phyloP scores from a whole-genome alignment of 2,329 filamentous ascomycete species.

The Leptographium radiaticola region DNA sequence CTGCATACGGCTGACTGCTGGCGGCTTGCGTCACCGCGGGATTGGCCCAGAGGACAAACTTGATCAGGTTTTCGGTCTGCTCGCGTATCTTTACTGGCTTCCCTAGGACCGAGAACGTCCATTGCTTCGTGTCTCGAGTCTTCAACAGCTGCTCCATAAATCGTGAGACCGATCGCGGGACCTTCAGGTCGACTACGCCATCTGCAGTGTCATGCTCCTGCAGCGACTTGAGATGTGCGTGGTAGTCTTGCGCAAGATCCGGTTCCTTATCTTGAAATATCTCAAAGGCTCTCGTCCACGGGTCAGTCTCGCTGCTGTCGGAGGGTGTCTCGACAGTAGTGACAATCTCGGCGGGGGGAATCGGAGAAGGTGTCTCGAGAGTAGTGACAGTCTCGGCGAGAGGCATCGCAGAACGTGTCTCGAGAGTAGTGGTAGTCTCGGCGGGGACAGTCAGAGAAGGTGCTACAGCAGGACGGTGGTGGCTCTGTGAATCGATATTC shows the following conservation, averaged over 20 bases:
- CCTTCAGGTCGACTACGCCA: background rate
- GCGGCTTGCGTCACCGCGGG: background rate
- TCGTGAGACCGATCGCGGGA: background rate
- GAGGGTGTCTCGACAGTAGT: too few species aligned
- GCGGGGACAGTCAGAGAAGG: too few species aligned
- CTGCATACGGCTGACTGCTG: background rate
- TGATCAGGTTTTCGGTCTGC: background rate
- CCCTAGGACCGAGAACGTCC: background rate
- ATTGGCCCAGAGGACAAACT: background rate
- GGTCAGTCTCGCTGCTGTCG: background rate
- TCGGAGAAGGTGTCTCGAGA: too few species aligned
- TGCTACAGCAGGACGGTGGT: too few species aligned
- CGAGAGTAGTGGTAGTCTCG: too few species aligned
- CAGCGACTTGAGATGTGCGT: background rate
- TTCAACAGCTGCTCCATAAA: background rate
- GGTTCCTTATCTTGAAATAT: slow-evolving; percentile 16
- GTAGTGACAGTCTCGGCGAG: too few species aligned
- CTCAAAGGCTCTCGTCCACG: background rate
- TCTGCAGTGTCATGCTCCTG: background rate
- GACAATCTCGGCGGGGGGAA: too few species aligned
- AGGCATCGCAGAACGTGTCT: too few species aligned
- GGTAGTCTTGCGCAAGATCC: background rate
- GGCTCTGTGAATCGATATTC: too few species aligned
- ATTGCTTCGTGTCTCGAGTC: background rate
- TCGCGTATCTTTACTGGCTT: background rate